These are phyloP conservation scores for Andrographis paniculata DNA, from an alignment of 305 asterid species.

Conservation along the genomic window DNA sequence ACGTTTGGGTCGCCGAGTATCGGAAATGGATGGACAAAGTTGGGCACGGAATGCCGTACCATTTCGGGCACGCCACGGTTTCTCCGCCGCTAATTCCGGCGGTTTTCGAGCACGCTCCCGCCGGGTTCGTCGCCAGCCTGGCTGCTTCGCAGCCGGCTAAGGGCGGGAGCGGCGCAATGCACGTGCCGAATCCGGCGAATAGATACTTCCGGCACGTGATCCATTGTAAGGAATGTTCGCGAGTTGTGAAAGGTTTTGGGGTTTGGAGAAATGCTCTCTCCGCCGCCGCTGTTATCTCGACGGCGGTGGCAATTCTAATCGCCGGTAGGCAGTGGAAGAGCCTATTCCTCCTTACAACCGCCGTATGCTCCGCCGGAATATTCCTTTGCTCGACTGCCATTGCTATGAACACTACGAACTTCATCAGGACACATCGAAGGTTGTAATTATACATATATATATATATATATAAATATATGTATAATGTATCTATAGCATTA, in stretches of 20 bases:
- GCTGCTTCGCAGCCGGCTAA: conserved; percentile 88
- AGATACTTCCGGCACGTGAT: conserved; percentile 76
- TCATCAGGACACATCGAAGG: conserved; percentile 86
- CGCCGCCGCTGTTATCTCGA: conserved; percentile 44
- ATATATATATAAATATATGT: too few species aligned
- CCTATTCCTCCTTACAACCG: conserved; percentile 37
- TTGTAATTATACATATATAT: too few species aligned
- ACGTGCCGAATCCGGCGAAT: conserved; percentile 64
- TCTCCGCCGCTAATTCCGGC: conserved; percentile 59
- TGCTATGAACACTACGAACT: conserved; percentile 64
- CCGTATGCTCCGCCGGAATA: conserved; percentile 59
- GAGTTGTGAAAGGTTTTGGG: conserved; percentile 36
- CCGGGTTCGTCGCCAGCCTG: conserved; percentile 66
- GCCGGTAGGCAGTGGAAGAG: conserved; percentile 81
- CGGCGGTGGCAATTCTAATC: conserved; percentile 66
- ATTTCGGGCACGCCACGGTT: conserved; percentile 69
- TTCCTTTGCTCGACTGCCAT: conserved; percentile 52
- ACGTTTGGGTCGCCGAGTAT: conserved; percentile 78
- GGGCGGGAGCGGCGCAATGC: conserved; percentile 66
- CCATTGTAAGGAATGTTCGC: conserved; percentile 64
- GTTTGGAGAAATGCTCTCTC: conserved; percentile 57
- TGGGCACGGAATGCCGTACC: conserved; percentile 87
- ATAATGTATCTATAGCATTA: too few species aligned
- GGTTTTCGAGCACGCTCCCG: conserved; percentile 88
- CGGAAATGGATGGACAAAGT: conserved; percentile 96